Evolutionary conservation across 805 yeast species (phyloP), one percentile per base, ranked within the genome.

Genomic region (Yarrowia hollandica): DNA sequence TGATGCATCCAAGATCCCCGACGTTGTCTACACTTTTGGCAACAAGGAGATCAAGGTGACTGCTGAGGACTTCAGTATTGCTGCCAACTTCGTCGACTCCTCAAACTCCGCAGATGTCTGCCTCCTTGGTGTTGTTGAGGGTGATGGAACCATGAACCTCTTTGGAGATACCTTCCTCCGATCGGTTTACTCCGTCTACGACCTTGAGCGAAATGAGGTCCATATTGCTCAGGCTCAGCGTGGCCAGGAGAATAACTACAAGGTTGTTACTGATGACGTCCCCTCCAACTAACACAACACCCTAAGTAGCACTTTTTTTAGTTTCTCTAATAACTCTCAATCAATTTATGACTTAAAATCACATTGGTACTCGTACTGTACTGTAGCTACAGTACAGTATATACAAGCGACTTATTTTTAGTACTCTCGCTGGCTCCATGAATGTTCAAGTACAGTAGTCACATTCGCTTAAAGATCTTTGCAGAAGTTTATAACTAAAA

Each of bases 101-200:
- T 30, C 11, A 9, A 28, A 19, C 52, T 44, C 52, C 9, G 18
- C 14, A 9, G 1, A 18, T 5, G 10, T 28, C n/a, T 44, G 52
- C 5, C 4, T 44, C 21, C 21, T 44, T 21, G 52, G 52, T 8
- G 35, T 44, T n/a, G 26, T 18, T 3, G 6, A 12, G 6, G 52
- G 35, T 5, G 35, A 28, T 14, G 61, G 70, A 64, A 18, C 38
- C 19, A 44, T 28, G 52, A 44, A 44, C 35, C 52, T 28, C 5
- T 44, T 44, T 16, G 52, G 52, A 19, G 52, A 44, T n/a, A 44
- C 52, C 9, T 44, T 44, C 35, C 25, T 44, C 25, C 35, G 52
- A 44, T 18, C 35, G 14, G 12, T 44, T 18, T 44, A 44, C 35
- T 19, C 52, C 16, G 52, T 44, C 12, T 44, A 44, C 35, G 52